Conservation (phyloP, 2,329 filamentous ascomycete genomes). For the Pyricularia grisea region DNA sequence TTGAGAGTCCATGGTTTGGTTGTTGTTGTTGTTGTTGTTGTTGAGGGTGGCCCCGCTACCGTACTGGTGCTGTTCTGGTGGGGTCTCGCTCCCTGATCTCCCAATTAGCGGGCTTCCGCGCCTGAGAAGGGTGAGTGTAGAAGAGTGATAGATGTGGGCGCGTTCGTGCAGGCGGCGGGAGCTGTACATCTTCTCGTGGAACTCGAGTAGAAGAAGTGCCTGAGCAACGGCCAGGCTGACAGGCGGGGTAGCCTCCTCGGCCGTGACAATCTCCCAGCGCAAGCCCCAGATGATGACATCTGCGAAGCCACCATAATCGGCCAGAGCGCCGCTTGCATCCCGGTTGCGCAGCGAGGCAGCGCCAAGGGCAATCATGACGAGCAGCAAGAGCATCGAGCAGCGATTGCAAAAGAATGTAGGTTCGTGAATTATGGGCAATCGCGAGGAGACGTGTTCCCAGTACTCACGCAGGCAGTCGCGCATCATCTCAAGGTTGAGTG, state of each 20-base stretch:
- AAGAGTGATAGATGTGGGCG: conserved; percentile 82
- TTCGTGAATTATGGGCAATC: conserved; percentile 80
- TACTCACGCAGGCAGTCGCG: conserved; percentile 78
- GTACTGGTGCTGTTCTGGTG: conserved; percentile 44
- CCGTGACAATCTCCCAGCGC: conserved; percentile 75
- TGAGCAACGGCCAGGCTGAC: conserved; percentile 86
- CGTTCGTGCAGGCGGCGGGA: conserved; percentile 75
- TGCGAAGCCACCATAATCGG: conserved; percentile 36
- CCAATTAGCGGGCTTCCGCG: conserved; percentile 81
- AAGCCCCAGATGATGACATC: conserved; percentile 60
- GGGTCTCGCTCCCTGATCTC: conserved; percentile 67
- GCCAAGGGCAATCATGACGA: conserved; percentile 77
- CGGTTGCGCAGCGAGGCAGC: conserved; percentile 66
- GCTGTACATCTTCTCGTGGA: conserved; percentile 83
- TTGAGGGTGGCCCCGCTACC: conserved; percentile 22
- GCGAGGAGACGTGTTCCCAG: conserved; percentile 78
- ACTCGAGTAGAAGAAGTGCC: conserved; percentile 70
- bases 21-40: conserved; percentile 16
- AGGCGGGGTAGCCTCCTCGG: conserved; percentile 72
- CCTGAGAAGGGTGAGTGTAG: conserved; percentile 75
- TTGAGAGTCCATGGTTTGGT: conserved; percentile 26
- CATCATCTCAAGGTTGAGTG: conserved; percentile 69
- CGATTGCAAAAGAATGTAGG: conserved; percentile 75
- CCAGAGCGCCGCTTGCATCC: conserved; percentile 42
- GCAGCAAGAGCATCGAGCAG: conserved; percentile 67